These are phyloP conservation scores for Sporisorium iseilematis-ciliati DNA, from an alignment of 1,284 basidiomycete species.

Conservation along the genomic window DNA sequence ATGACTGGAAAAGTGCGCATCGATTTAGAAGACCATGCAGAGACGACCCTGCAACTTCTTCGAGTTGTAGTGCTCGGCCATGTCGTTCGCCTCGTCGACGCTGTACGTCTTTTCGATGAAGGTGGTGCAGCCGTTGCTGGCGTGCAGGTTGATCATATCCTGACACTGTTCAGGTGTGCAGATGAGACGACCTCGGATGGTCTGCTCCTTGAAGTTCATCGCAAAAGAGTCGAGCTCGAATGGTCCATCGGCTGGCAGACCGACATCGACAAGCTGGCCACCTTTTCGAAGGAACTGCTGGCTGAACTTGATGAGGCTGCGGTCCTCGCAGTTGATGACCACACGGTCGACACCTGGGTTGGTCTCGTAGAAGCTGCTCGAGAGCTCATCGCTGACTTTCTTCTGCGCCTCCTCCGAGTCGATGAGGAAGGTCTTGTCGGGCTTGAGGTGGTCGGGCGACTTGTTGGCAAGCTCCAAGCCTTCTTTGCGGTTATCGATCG, in stretches of 20 bases:
- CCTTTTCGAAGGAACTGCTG: slow-evolving; percentile 63
- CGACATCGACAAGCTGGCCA: slow-evolving; percentile 57
- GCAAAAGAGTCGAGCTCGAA: slow-evolving; percentile 59
- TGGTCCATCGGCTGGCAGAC: slow-evolving; percentile 57
- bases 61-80: slow-evolving; percentile 56
- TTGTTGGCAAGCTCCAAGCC: slow-evolving; percentile 42
- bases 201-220: slow-evolving; percentile 65
- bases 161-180: slow-evolving; percentile 61
- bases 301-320: slow-evolving; percentile 46
- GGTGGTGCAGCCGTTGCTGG: slow-evolving; percentile 49
- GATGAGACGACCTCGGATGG: slow-evolving; percentile 58
- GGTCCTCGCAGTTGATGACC: slow-evolving; percentile 57
- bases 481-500: slow-evolving; percentile 61
- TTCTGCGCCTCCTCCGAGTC: slow-evolving; percentile 51
- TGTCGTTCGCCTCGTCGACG: slow-evolving; percentile 58
- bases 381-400: slow-evolving; percentile 50
- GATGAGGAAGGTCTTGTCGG: slow-evolving; percentile 57
- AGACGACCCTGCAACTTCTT: slow-evolving; percentile 56
- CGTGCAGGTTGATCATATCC: slow-evolving; percentile 60
- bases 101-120: slow-evolving; percentile 61
- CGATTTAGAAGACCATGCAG: slow-evolving; percentile 49
- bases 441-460: slow-evolving; percentile 47
- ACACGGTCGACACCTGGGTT: slow-evolving; percentile 63
- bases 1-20: neutral
- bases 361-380: slow-evolving; percentile 53